Conservation (phyloP, 768 basidiomycete genomes). For the Panellus pusillus region DNA sequence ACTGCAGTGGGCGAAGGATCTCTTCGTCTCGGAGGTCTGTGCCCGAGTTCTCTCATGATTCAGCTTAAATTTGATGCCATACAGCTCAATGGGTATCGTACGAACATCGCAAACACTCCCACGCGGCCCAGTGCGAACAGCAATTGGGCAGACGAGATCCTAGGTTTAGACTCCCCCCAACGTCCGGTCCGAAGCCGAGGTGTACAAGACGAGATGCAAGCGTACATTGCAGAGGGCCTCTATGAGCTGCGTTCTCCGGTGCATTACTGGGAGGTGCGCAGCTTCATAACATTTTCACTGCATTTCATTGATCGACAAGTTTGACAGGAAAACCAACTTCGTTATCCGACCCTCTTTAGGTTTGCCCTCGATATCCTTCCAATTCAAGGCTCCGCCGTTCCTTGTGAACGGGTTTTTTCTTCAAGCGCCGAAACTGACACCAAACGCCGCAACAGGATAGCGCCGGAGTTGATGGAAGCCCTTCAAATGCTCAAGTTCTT, state of each 20-base stretch:
- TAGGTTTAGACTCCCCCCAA: slow-evolving; percentile 2
- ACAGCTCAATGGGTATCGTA: neutral
- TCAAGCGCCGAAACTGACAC: slow-evolving; percentile 7
- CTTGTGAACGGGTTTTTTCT: slow-evolving; percentile 7
- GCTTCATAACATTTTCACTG: neutral
- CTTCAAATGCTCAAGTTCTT: slow-evolving; percentile 8
- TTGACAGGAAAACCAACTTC: slow-evolving; percentile 6
- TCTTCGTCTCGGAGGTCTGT: slow-evolving; percentile 1
- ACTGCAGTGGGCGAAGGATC: neutral
- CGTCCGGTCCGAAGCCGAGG: neutral
- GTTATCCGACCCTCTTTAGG: slow-evolving; percentile 5
- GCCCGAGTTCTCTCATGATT: neutral
- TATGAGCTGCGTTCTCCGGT: slow-evolving; percentile 4
- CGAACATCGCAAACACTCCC: slow-evolving; percentile 3
- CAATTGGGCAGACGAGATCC: slow-evolving; percentile 7
- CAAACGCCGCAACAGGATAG: neutral
- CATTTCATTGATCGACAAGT: neutral
- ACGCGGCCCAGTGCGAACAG: neutral
- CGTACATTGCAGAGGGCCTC: neutral
- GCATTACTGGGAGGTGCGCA: slow-evolving; percentile 5
- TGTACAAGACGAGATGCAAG: slow-evolving; percentile 1
- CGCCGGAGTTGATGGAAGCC: slow-evolving; percentile 2
- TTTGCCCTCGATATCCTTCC: slow-evolving; percentile 1
- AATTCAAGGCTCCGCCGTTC: slow-evolving; percentile 2
- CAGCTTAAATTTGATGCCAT: neutral